Base-by-base conservation (phyloP, 2,329 filamentous ascomycete species). In the Ophiognomonia clavigignenti-juglandacearum region DNA sequence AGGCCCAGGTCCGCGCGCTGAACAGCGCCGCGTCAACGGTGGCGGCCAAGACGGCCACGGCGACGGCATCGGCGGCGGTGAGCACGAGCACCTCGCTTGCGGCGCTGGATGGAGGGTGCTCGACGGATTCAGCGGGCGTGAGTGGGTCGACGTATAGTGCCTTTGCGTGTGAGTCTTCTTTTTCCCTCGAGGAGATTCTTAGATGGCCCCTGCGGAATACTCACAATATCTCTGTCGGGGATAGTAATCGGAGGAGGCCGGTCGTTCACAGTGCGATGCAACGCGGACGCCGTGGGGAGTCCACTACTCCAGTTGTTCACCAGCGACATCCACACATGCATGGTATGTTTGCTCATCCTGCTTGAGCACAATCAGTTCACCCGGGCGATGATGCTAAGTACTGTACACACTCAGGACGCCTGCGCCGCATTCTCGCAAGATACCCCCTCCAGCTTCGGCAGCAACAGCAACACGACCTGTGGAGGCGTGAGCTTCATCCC, bases 231-330 rank as follows among this genome's bases (percentile, higher is more conserved):
- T n/a, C n/a, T n/a, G n/a, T n/a, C n/a, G n/a, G n/a, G n/a, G n/a
- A n/a, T n/a, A n/a, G n/a, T n/a, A n/a, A n/a, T n/a, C n/a, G n/a
- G n/a, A 36, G 56, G 60, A 27, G 60, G 58, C 22, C 50, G 58
- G 10, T 64, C 56, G 4, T 74, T 66, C 56, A 68, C 59, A 23
- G 65, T 72, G 44, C 67, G 65, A 56, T 74, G 71, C 63, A 70
- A 72, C 51, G 61, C 56, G 23, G 67, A 75, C 51, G 61, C 70
- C 4, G 58, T 63, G 3, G 64, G 64, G 38, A 16, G 49, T 1
- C 65, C 68, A 1, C 47, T 74, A 3, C 57, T 65, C 45, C 66
- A 66, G 0, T 57, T 75, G 7, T 74, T 74, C 54, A 63, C 67
- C 6, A 59, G 63, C 41, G 62, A 66, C 53, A 71, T 74, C 39